Evolutionary conservation across 331 rosid species (phyloP).

Genomic region (Acacia concinna): DNA sequence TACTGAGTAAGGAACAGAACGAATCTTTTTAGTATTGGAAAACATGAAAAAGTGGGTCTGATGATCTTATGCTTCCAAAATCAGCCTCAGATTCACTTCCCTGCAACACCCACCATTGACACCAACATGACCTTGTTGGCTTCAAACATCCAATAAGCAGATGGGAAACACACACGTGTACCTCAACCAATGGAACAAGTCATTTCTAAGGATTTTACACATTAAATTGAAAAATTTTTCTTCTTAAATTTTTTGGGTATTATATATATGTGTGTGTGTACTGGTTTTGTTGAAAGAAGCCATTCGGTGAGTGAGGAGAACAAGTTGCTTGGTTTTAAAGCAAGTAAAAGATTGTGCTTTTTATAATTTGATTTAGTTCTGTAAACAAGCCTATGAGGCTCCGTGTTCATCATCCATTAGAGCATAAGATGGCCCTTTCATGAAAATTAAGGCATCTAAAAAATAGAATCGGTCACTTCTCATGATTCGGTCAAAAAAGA

Average conservation of each 20-base stretch:
- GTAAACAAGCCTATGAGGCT: background rate
- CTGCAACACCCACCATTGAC: conserved; percentile 51
- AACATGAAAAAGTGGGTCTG: conserved; percentile 45
- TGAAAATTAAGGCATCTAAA: conserved; percentile 37
- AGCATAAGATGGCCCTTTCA: conserved; percentile 9
- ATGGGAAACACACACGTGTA: conserved; percentile 30
- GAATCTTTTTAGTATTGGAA: conserved; percentile 28
- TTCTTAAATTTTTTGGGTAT: background rate
- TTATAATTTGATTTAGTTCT: background rate
- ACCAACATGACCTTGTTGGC: conserved; percentile 60
- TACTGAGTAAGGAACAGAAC: conserved; percentile 38
- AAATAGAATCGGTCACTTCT: conserved; percentile 34
- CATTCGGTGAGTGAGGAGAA: background rate
- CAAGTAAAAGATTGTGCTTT: conserved; percentile 22
- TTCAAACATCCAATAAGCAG: conserved; percentile 24
- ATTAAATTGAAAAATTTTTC: background rate
- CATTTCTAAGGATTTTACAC: background rate
- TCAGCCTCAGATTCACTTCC: conserved; percentile 47
- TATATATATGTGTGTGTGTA: background rate
- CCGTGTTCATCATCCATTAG: conserved; percentile 6
- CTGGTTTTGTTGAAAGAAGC: background rate
- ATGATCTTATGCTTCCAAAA: conserved; percentile 64
- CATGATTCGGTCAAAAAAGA: conserved; percentile 48
- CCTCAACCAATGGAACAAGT: conserved; percentile 5
- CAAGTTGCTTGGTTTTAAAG: conserved; percentile 41